Conservation (phyloP, 495 filamentous ascomycete species). For the Massariosphaeria phaeospora region DNA sequence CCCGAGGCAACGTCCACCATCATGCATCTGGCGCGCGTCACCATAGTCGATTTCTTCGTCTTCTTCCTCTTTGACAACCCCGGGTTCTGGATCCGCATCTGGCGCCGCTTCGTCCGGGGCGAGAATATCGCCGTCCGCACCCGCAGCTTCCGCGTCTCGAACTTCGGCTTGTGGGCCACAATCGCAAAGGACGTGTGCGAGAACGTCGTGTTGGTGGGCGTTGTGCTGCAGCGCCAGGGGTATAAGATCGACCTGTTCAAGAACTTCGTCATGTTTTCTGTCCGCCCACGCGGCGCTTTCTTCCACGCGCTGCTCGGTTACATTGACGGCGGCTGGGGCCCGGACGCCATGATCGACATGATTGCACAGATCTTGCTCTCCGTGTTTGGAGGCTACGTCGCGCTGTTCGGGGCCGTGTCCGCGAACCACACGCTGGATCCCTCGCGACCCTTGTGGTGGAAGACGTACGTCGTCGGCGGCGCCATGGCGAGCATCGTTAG, state of each 20-base stretch:
- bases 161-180: conserved; percentile 19
- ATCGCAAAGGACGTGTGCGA: conserved; percentile 11
- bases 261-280: neutral
- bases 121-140: conserved; percentile 4
- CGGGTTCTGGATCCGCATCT: neutral
- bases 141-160: neutral
- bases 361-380: conserved; percentile 18
- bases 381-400: conserved; percentile 15
- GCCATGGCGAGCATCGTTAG: conserved; percentile 14
- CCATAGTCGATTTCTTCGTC: conserved; percentile 8
- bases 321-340: conserved; percentile 16
- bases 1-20: conserved; percentile 10
- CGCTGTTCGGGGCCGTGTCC: conserved; percentile 5
- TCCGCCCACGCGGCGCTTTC: conserved; percentile 2
- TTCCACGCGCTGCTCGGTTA: conserved; percentile 9
- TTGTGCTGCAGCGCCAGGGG: neutral
- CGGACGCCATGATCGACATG: conserved; percentile 17
- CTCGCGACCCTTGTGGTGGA: conserved; percentile 3
- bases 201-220: conserved; percentile 12
- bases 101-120: neutral
- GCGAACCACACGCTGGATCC: conserved; percentile 5
- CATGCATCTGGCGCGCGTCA: neutral
- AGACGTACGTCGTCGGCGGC: conserved; percentile 14
- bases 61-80: conserved; percentile 4
- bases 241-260: conserved; percentile 10